Evolutionary conservation across 768 basidiomycete genomes (phyloP).

Genomic region (Leccinum ochraceum): DNA sequence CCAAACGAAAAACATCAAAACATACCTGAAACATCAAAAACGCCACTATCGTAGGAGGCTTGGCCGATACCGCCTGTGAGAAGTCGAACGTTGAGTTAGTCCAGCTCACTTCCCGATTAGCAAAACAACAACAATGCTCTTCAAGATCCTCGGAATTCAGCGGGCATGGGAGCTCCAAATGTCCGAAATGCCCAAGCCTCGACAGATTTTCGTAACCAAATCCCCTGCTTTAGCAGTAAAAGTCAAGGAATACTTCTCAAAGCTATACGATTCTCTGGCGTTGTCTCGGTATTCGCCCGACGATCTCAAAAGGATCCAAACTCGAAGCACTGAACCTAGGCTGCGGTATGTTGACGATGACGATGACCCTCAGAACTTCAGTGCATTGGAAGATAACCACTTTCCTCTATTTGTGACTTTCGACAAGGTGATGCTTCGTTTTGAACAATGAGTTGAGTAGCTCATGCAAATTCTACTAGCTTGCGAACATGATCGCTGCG

Average conservation of each 20-base stretch:
- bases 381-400: slow-evolving; percentile 55
- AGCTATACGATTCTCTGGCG: slow-evolving; percentile 48
- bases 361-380: slow-evolving; percentile 47
- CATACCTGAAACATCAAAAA: slow-evolving; percentile 80
- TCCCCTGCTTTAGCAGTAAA: slow-evolving; percentile 63
- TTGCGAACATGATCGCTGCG: slow-evolving; percentile 28
- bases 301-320: slow-evolving; percentile 38
- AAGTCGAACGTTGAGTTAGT: slow-evolving; percentile 66
- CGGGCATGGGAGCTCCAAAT: slow-evolving; percentile 44
- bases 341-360: slow-evolving; percentile 36
- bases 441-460: not conserved
- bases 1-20: not conserved
- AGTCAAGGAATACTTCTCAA: slow-evolving; percentile 64
- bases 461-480: slow-evolving; percentile 9
- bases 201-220: slow-evolving; percentile 74
- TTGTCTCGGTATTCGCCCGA: slow-evolving; percentile 37
- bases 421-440: slow-evolving; percentile 45
- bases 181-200: slow-evolving; percentile 43
- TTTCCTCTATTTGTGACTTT: slow-evolving; percentile 75
- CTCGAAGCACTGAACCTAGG: slow-evolving; percentile 28
- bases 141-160: slow-evolving; percentile 73
- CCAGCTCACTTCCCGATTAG: slow-evolving; percentile 32
- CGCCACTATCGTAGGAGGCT: slow-evolving; percentile 80
- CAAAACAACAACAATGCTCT: slow-evolving; percentile 76
- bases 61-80: slow-evolving; percentile 57